phyloP scores from a whole-genome alignment of 495 filamentous ascomycete genomes.

The Jackrogersella minutella region DNA sequence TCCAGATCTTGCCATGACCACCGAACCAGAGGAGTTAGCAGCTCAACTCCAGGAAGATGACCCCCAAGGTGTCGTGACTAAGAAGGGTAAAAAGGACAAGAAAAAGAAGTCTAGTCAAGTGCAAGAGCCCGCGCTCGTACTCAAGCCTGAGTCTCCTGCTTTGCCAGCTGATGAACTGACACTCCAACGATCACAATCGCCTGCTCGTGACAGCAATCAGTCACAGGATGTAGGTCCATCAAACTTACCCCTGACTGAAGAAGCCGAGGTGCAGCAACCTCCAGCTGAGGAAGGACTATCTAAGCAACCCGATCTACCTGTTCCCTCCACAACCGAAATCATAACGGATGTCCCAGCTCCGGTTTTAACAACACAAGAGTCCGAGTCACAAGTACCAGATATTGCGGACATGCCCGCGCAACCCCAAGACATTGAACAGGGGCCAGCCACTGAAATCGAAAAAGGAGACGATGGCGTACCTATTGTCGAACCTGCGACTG shows the following conservation, averaged over 20 bases:
- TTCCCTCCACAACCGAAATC: background rate
- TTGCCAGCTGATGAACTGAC: constrained; percentile 11
- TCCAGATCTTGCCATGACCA: constrained; percentile 2
- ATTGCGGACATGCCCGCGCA: constrained; percentile 2
- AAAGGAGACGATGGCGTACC: constrained; percentile 16
- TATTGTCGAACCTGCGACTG: background rate
- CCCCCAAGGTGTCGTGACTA: constrained; percentile 4
- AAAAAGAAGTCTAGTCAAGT: constrained; percentile 38
- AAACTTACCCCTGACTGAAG: constrained; percentile 7
- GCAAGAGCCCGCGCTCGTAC: background rate
- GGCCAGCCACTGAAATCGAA: constrained; percentile 6
- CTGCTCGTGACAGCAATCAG: constrained; percentile 7
- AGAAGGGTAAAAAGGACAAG: constrained; percentile 47
- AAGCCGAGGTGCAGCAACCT: constrained; percentile 3
- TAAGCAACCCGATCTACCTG: background rate
- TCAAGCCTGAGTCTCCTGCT: constrained; percentile 16
- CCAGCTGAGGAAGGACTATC: constrained; percentile 4
- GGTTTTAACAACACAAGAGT: background rate
- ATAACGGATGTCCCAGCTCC: background rate
- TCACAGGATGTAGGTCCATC: background rate
- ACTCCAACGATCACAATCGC: constrained; percentile 10
- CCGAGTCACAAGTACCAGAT: constrained; percentile 4
- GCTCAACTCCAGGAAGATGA: constrained; percentile 16
- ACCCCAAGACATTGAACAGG: constrained; percentile 8
- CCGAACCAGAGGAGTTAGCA: constrained; percentile 10